Evolutionary conservation across 176 grass and related monocot genomes (phyloP), one percentile per base, ranked within the genome.

Genomic region (Oryza australiensis): DNA sequence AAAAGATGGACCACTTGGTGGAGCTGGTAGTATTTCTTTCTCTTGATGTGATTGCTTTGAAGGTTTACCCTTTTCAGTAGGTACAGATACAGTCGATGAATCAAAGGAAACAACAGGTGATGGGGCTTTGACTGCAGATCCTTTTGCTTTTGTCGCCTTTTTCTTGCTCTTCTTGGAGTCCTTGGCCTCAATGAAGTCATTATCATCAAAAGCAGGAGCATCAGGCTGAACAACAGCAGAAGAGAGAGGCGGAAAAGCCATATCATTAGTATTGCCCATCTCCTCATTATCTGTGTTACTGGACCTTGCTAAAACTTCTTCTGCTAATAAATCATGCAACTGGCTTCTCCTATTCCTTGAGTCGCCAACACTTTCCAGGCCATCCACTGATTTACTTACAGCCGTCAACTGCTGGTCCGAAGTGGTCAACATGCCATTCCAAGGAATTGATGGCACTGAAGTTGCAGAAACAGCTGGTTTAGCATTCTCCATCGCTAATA

Each of bases 181-280:
- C 87, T 92, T 99, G n/a, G 97, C 93, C 77, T 99, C 93, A 74
- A 99, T 95, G 73, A 99, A 99, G 59, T 99, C 93, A 83, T 76
- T 86, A 77, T 87, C 91, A 86, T 88, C 93, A 75, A 90, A 26
- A 74, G 73, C 78, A 85, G 81, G 70, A 75, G 60, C 23, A 76
- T 92, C 82, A 43, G 40, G 43, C 76, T 89, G 79, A 63, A 70
- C 62, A 38, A 18, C 45, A 80, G 66, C 73, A 77, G 55, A 74
- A 18, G 81, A 78, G n/a, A 81, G 74, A 62, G 81, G 81, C 34
- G 81, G 86, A 72, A 84, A 86, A 55, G 66, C 72, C 51, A 60
- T 55, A 84, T 87, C 89, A 60, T 82, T 90, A 64, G 68, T 66
- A 79, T 74, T 85, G 26, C 60, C 59, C 41, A 62, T 79, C 68